Percentiles rank a stretch among this genome's conserved stretches.
Conservation (phyloP, 495 filamentous ascomycete species). For the Rhypophila decipiens region DNA sequence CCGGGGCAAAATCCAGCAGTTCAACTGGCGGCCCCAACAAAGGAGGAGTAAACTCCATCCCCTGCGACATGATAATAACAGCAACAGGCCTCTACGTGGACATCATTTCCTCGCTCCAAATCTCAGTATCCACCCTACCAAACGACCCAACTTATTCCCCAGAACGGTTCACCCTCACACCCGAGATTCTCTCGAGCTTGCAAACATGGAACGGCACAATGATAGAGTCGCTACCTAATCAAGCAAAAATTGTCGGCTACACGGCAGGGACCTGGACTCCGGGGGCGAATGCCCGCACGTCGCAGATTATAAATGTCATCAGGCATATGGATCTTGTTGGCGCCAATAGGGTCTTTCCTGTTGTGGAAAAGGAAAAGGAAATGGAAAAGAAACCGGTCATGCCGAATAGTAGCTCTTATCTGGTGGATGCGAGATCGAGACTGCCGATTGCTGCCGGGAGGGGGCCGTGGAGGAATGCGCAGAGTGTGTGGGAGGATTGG, state of each 20-base stretch:
- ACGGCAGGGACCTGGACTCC: slow-evolving; percentile 55
- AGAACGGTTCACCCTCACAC: no score
- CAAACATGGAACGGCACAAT: slow-evolving; percentile 50
- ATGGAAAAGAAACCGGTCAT: slow-evolving; percentile 9
- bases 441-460: slow-evolving; percentile 23
- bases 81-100: slow-evolving; percentile 63
- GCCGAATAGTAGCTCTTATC: slow-evolving; percentile 29
- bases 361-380: slow-evolving; percentile 12
- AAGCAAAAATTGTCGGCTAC: slow-evolving; percentile 33
- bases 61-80: slow-evolving; percentile 72
- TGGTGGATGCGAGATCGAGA: slow-evolving; percentile 21
- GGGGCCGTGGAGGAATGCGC: slow-evolving; percentile 31
- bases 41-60: no score
- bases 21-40: no score
- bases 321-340: slow-evolving; percentile 29
- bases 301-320: slow-evolving; percentile 30
- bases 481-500: no score
- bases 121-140: slow-evolving; percentile 52
- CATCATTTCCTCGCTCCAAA: slow-evolving; percentile 42
- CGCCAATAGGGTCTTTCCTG: slow-evolving; percentile 23
- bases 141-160: no score
- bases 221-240: slow-evolving; percentile 34
- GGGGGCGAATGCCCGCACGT: slow-evolving; percentile 28
- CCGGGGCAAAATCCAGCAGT: no score
- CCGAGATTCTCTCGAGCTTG: slow-evolving; percentile 46